Base-by-base conservation (phyloP, 805 yeast species). In the Wickerhamomyces tratensis region DNA sequence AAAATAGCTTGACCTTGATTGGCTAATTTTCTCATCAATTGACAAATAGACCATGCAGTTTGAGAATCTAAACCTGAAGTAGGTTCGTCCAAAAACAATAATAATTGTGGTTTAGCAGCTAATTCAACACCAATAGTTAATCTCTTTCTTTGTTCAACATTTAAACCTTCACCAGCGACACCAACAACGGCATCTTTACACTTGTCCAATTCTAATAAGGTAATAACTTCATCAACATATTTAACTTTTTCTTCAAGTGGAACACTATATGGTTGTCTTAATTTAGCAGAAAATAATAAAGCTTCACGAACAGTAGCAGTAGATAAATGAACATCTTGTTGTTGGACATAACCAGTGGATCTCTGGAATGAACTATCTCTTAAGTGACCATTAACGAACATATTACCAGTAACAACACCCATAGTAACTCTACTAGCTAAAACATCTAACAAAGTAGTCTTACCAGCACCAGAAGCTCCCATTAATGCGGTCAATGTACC, bases 401-500 rank as follows among this genome's bases (percentile, higher is more conserved):
- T 72, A 52, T 80, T 83, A 52, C 86, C 85, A 35, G 86, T 73
- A 36, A 83, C 74, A 14, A 76, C 78, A 62, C 91, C 93, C 58
- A 74, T 67, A 37, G 79, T 73, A 42, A 81, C 74, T 59, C 91
- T 73, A 54, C 79, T 84, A 25, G 87, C 79, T 46, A 84, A 69
- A 50, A 81, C 79, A 59, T 83, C 82, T 52, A 84, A 68, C 44
- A 83, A 65, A 4, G 91, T 84, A 26, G 93, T 83, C 56, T 83
- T 83, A 66, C 93, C 93, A 38, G 93, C 93, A 65, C 93, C 93
- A 33, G 91, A 83, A 41, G 82, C 84, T 54, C 93, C 93, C 89
- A 83, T 82, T 45, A 83, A 67, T 6, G 91, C 91, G 36, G 89
- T 82, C 61, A 83, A 68, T 44, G 84, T 82, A 52, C 91, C 91